Base-by-base conservation (phyloP, 2,329 filamentous ascomycete species). In the Polychaeton citri region DNA sequence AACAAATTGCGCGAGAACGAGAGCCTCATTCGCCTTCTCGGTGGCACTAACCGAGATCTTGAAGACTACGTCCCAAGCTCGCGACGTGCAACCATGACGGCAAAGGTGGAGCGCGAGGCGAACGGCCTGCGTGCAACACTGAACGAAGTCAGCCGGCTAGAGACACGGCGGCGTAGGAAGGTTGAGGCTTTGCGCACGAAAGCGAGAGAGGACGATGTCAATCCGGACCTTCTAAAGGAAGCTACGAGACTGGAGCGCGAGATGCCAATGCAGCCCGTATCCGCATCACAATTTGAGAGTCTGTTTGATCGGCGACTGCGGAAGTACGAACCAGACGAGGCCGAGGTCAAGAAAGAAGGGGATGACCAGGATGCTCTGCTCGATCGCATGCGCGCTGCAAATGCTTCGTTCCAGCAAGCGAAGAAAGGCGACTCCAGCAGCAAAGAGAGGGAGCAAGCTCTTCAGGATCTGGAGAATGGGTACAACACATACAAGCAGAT, bases 401-500 rank as follows among this genome's bases (percentile, higher is more conserved):
- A 93, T 54, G 72, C 73, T 10, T 77, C 80, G 13, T 95, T 96
- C 48, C 73, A 81, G 42, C 67, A 72, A 15, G 83, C 82, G 44
- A 74, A 78, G 36, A 71, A 68, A 26, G 76, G 78, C 3, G 81
- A 85, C 44, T 68, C 70, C 0, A 74, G 72, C 5, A 73, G 69
- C 2, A 72, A 69, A 41, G 86, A 93, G 52, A 76, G 90, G 10
- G 88, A 96, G 55, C 73, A 81, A 46, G 86, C 85, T 0, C 62
- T 98, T 33, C 90, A 98, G 59, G 76, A 73, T 42, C 66, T 98
- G 7, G 88, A 96, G 57, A 86, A 82, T 44, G 88, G 85, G 1
- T 96, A 93, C 55, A 77, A 86, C 59, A 92, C 88, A 61, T 96
- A 96, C 65, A 94, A 94, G 61, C 88, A 98, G 57, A 84, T 96